Conservation (phyloP, 305 asterid species). For the Lippia alba region DNA sequence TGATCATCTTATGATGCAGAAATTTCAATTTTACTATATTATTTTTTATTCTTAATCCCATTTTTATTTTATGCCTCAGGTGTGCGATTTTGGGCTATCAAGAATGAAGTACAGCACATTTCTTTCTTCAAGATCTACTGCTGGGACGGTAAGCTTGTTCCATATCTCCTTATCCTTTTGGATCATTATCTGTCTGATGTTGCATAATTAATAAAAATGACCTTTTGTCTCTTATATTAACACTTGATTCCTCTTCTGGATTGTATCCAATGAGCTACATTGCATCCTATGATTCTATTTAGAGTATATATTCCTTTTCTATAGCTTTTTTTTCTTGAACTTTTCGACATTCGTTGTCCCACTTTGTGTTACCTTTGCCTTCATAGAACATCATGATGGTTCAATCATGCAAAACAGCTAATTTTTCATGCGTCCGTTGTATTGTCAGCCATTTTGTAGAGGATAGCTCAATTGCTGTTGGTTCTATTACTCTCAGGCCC, state of each 20-base stretch:
- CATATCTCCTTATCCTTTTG: not conserved
- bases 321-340: constrained; percentile 22
- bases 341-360: constrained; percentile 19
- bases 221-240: not conserved
- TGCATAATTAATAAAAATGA: not conserved
- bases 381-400: constrained; percentile 37
- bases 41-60: constrained; percentile 20
- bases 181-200: constrained; percentile 10
- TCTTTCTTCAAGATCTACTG: constrained; percentile 96
- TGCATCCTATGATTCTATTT: too few relatives aligned
- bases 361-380: constrained; percentile 34
- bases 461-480: constrained; percentile 55
- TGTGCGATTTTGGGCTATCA: constrained; percentile 93
- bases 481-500: constrained; percentile 65
- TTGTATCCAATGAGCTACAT: constrained; percentile 1
- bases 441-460: constrained; percentile 65
- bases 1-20: constrained; percentile 41
- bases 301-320: not conserved
- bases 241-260: constrained; percentile 2
- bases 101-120: constrained; percentile 94
- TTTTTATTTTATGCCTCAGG: constrained; percentile 53
- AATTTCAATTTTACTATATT: constrained; percentile 27
- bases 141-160: constrained; percentile 87
- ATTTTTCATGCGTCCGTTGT: constrained; percentile 47
- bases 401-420: constrained; percentile 46